phyloP scores from a whole-genome alignment of 495 filamentous ascomycete genomes.

The Lasiosphaeria ovina region DNA sequence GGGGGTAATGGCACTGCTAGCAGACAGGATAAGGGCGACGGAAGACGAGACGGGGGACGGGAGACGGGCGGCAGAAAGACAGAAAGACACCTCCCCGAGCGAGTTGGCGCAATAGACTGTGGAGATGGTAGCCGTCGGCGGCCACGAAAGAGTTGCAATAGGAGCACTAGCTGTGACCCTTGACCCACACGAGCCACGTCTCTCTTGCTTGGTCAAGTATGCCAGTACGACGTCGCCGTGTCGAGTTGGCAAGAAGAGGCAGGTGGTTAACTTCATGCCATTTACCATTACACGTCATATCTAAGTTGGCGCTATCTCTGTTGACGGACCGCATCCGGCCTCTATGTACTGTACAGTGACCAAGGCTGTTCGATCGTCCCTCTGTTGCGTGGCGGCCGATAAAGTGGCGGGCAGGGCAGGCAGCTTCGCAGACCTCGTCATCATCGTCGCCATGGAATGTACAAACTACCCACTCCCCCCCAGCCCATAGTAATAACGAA shows the following conservation, averaged over 20 bases:
- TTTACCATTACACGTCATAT: conserved; percentile 4
- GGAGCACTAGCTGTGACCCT: no score
- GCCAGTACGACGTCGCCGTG: not conserved
- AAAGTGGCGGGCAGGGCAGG: not conserved
- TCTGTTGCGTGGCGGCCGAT: not conserved
- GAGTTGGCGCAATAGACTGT: no score
- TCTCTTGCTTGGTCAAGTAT: not conserved
- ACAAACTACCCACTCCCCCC: not conserved
- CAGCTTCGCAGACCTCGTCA: not conserved
- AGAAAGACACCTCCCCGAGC: no score
- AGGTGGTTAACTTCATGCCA: conserved; percentile 2
- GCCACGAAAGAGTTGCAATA: no score
- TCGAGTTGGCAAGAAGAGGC: conserved; percentile 1
- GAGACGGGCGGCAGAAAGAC: no score
- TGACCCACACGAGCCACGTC: not conserved
- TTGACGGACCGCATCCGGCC: not conserved
- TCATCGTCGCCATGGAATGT: not conserved
- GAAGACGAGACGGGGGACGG: no score
- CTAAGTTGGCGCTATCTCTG: not conserved
- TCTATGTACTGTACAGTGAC: conserved; percentile 1
- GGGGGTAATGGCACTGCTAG: no score
- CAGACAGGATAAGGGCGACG: no score
- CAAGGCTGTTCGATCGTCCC: not conserved
- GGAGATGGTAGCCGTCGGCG: no score
- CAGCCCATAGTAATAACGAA: conserved; percentile 4